A percentile compares a stretch with the other conserved stretches of the same genome.
Conservation (phyloP, 176 grass and related monocot species). For the Poa annua region DNA sequence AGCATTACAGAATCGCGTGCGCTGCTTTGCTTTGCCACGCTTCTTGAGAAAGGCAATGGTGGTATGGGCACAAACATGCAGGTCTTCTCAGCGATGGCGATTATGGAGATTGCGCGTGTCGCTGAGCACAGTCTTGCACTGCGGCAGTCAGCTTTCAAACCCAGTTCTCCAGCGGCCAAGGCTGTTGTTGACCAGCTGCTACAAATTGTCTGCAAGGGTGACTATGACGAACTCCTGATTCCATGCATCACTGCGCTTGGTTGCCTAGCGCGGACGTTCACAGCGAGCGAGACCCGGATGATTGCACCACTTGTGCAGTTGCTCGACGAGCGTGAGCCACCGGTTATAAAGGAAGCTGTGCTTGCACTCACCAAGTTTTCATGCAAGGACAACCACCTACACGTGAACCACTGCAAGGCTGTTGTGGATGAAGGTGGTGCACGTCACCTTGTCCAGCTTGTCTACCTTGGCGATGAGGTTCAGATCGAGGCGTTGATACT, state of each 20-base stretch:
- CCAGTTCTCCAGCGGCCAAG: constrained; percentile 71
- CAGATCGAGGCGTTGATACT: constrained; percentile 82
- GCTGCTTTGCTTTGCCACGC: constrained; percentile 76
- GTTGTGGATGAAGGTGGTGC: constrained; percentile 71
- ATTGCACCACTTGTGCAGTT: constrained; percentile 73
- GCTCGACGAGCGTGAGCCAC: constrained; percentile 70
- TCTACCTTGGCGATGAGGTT: constrained; percentile 75
- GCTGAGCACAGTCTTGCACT: constrained; percentile 71
- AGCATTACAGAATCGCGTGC: constrained; percentile 90
- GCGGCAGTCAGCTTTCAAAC: constrained; percentile 84
- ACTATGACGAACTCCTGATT: constrained; percentile 61
- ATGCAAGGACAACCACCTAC: constrained; percentile 69
- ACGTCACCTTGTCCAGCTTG: constrained; percentile 79
- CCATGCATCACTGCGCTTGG: constrained; percentile 78
- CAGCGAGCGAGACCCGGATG: constrained; percentile 74
- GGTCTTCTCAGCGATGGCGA: constrained; percentile 71
- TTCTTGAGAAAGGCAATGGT: constrained; percentile 82
- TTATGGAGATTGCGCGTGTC: constrained; percentile 77
- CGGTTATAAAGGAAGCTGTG: constrained; percentile 71
- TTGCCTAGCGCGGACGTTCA: constrained; percentile 76
- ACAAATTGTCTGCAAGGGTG: constrained; percentile 57
- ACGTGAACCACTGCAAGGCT: constrained; percentile 72
- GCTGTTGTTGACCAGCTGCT: constrained; percentile 87
- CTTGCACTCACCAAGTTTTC: constrained; percentile 84
- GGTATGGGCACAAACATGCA: constrained; percentile 53